These are phyloP conservation scores for Ramaria sp. DNA, from an alignment of 768 basidiomycete species.

Conservation along the genomic window DNA sequence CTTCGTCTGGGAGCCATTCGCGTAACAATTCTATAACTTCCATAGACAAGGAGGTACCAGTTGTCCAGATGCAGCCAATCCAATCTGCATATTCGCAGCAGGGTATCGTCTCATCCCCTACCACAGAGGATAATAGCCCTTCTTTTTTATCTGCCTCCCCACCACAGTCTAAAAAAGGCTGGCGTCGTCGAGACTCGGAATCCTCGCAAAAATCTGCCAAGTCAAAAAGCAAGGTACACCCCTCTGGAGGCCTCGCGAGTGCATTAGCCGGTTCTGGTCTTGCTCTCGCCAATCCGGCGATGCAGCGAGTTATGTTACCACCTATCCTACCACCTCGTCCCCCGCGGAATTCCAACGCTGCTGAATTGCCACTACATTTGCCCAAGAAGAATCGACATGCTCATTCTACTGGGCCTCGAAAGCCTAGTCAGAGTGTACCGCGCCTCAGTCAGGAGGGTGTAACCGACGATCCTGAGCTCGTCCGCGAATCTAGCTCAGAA, in stretches of 20 bases:
- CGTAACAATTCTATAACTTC: background rate
- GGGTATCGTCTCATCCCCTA: background rate
- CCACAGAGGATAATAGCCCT: background rate
- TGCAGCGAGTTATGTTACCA: background rate
- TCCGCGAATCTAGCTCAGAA: constrained; percentile 8
- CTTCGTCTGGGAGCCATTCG: background rate
- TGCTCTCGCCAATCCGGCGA: constrained; percentile 37
- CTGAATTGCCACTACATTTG: constrained; percentile 3
- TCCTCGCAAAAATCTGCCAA: background rate
- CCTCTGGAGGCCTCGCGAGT: constrained; percentile 39
- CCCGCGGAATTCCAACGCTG: constrained; percentile 22
- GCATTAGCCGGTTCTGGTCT: constrained; percentile 59
- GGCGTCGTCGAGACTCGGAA: constrained; percentile 4
- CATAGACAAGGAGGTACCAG: background rate
- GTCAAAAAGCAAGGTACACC: background rate
- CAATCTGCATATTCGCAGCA: background rate
- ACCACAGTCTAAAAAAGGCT: background rate
- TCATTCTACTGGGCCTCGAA: background rate
- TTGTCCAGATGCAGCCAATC: background rate
- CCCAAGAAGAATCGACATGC: constrained; percentile 1
- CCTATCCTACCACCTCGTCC: constrained; percentile 21
- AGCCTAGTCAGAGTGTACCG: background rate
- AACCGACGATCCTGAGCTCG: background rate
- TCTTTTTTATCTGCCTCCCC: background rate
- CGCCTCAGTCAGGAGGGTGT: background rate